Percentiles rank a stretch among this genome's conserved stretches.
Evolutionary conservation across 148 eudicot species (phyloP).

Genomic region (Rhododendron henanense): DNA sequence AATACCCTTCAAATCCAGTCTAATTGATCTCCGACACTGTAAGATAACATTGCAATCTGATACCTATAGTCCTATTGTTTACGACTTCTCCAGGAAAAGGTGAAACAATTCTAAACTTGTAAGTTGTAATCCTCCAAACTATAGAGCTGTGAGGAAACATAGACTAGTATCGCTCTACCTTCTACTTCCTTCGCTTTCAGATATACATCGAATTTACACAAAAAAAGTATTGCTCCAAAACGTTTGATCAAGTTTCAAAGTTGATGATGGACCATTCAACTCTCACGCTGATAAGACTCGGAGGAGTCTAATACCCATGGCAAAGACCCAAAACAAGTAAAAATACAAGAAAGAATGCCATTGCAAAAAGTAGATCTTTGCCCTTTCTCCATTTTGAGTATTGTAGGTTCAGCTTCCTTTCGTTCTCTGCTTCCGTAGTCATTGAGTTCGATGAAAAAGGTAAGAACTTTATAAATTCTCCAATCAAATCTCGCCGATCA

Average conservation of each 20-base stretch:
- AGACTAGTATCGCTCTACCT: neutral
- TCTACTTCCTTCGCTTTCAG: neutral
- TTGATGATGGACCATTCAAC: neutral
- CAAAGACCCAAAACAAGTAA: neutral
- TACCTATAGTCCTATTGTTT: too few species aligned
- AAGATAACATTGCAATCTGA: too few species aligned
- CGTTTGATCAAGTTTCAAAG: neutral
- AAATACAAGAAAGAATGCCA: neutral
- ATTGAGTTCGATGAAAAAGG: neutral
- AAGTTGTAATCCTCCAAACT: neutral
- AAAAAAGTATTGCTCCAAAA: neutral
- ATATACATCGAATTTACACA: neutral
- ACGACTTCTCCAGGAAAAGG: too few species aligned
- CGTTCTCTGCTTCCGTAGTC: neutral
- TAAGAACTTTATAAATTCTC: neutral
- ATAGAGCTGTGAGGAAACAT: neutral
- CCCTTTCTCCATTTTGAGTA: neutral
- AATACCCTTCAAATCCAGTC: too few species aligned
- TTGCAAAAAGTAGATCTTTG: neutral
- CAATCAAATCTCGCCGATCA: constrained; percentile 5
- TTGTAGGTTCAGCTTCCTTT: neutral
- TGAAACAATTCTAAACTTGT: neutral
- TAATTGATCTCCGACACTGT: too few species aligned
- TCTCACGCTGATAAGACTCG: neutral
- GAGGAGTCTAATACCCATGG: neutral